Conservation (phyloP, 1,284 basidiomycete genomes). For the Ceratobasidium sp. region DNA sequence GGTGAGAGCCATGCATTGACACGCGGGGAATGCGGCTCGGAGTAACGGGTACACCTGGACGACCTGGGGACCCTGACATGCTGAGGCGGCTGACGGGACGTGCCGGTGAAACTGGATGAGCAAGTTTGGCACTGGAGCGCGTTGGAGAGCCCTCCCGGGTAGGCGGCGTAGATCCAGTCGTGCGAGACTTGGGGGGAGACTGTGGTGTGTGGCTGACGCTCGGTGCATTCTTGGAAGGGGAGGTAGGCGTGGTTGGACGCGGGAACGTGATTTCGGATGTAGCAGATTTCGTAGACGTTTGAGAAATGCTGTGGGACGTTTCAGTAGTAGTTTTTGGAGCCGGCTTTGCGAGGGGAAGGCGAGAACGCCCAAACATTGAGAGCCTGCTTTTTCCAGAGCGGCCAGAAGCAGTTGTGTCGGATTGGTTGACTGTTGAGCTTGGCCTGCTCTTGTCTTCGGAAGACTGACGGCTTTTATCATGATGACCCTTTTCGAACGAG, state of each 20-base stretch:
- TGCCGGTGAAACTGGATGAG: neutral
- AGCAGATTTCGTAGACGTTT: neutral
- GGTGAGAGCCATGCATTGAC: constrained; percentile 22
- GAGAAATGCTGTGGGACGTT: neutral
- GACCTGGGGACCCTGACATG: constrained; percentile 1
- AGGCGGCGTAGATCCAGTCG: neutral
- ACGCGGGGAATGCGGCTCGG: constrained; percentile 34
- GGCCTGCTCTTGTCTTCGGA: neutral
- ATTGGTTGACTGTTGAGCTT: neutral
- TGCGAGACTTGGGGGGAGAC: neutral
- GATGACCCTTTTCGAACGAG: constrained; percentile 9
- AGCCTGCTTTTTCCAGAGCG: constrained; percentile 15
- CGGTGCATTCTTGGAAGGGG: constrained; percentile 6
- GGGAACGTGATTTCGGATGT: constrained; percentile 30
- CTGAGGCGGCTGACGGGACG: neutral
- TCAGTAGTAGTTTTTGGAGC: constrained; percentile 1
- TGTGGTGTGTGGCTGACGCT: neutral
- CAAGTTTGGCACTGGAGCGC: neutral
- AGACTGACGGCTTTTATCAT: constrained; percentile 14
- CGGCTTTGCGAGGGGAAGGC: constrained; percentile 35
- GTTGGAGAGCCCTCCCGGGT: neutral
- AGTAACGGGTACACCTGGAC: constrained; percentile 2
- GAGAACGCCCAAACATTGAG: constrained; percentile 20
- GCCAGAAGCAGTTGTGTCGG: neutral
- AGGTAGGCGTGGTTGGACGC: constrained; percentile 1